Conservation (phyloP, 164 flowering plant species). For the Aristolochia fimbriata region DNA sequence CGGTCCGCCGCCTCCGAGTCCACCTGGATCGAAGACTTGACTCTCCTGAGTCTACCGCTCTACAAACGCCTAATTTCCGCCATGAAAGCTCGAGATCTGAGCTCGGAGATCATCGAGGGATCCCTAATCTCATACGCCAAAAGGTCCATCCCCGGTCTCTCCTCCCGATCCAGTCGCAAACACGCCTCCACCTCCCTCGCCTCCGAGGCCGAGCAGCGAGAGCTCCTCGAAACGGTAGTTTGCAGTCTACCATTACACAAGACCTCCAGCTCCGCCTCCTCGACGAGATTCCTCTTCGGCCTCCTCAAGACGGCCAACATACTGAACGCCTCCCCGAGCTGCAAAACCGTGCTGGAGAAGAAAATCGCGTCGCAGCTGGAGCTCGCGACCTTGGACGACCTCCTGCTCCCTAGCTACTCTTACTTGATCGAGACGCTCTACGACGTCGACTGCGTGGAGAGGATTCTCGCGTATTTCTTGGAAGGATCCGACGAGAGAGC, state of each 20-base stretch:
- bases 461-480: conserved; percentile 49
- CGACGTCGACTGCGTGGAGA: conserved; percentile 70
- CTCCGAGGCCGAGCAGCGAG: conserved; percentile 54
- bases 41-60: conserved; percentile 29
- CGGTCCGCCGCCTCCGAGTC: conserved; percentile 7
- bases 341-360: conserved; percentile 43
- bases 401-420: conserved; percentile 74
- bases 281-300: conserved; percentile 52
- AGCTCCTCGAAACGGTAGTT: conserved; percentile 47
- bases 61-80: conserved; percentile 48
- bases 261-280: neutral
- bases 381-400: conserved; percentile 69
- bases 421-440: conserved; percentile 74
- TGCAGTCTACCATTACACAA: conserved; percentile 41
- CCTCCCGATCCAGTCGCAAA: conserved; percentile 35
- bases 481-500: conserved; percentile 18
- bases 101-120: conserved; percentile 45
- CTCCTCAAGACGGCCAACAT: conserved; percentile 64
- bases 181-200: conserved; percentile 19
- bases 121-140: conserved; percentile 59
- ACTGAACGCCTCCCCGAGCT: conserved; percentile 42
- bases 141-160: conserved; percentile 55
- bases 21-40: conserved; percentile 58
- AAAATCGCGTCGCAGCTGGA: conserved; percentile 61
- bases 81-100: conserved; percentile 41